Evolutionary conservation across 495 filamentous ascomycete species (phyloP).

Genomic region (Neurospora tetraspora): DNA sequence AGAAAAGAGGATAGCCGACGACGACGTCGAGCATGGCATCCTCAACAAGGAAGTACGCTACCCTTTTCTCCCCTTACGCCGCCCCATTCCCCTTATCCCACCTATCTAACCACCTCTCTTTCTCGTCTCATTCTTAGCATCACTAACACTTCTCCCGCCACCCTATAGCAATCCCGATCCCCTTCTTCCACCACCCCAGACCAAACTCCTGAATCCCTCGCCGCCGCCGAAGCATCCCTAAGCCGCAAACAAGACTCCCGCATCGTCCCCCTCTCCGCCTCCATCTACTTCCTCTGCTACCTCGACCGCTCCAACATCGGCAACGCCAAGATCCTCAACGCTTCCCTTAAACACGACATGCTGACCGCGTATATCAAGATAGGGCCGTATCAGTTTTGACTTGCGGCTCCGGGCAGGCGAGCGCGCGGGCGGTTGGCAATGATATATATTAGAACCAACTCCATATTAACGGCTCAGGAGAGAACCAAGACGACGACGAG

Average conservation of each 20-base stretch:
- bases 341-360: conserved; percentile 48
- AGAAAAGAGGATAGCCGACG: neutral
- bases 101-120: neutral
- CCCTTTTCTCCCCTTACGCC: neutral
- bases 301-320: conserved; percentile 61
- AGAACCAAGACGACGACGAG: too few species aligned
- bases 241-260: conserved; percentile 51
- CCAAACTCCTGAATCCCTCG: conserved; percentile 5
- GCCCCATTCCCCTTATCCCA: neutral
- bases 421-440: too few species aligned
- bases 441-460: too few species aligned
- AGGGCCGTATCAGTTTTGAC: too few species aligned
- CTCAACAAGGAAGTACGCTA: neutral
- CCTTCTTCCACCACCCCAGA: neutral
- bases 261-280: conserved; percentile 48
- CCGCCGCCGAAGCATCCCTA: conserved; percentile 26
- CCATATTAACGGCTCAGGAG: too few species aligned
- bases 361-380: too few species aligned
- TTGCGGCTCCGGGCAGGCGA: too few species aligned
- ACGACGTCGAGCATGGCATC: neutral
- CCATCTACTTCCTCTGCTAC: conserved; percentile 55
- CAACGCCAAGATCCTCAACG: conserved; percentile 57
- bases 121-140: neutral
- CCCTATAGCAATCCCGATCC: neutral
- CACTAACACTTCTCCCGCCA: neutral